phyloP scores from a whole-genome alignment of 2,329 filamentous ascomycete species.

The Fusarium temperatum region DNA sequence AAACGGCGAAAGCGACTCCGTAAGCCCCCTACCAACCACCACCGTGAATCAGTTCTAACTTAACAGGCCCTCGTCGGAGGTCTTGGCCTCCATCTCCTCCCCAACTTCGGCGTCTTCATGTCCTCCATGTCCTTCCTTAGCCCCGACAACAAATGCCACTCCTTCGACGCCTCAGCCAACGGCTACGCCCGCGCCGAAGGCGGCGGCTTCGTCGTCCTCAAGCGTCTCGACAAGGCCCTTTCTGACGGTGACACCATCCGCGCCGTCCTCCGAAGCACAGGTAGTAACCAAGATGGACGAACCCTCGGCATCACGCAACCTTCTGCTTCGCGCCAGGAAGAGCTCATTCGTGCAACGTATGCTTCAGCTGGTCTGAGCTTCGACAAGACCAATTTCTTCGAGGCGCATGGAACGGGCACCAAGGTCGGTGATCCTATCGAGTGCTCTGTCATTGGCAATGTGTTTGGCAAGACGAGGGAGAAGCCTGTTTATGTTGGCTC shows the following conservation, averaged over 20 bases:
- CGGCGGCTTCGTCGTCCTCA: background rate
- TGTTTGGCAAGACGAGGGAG: background rate
- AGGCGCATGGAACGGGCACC: constrained; percentile 56
- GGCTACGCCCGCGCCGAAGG: constrained; percentile 25
- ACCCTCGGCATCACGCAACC: background rate
- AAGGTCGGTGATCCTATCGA: constrained; percentile 42
- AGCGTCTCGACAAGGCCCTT: background rate
- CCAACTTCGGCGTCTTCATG: background rate
- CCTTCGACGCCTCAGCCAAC: constrained; percentile 4
- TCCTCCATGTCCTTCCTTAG: background rate
- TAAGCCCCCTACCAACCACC: background rate
- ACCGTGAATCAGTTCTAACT: background rate
- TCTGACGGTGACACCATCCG: constrained; percentile 1
- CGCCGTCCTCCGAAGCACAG: background rate
- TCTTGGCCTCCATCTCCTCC: background rate
- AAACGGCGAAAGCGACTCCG: background rate
- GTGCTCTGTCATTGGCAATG: background rate
- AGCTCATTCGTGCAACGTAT: background rate
- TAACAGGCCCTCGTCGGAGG: background rate
- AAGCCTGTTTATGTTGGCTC: constrained; percentile 12
- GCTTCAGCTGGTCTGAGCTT: background rate
- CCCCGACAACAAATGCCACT: background rate
- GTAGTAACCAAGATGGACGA: constrained; percentile 11
- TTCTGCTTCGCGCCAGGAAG: background rate
- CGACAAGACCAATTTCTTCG: background rate